Evolutionary conservation across 257 asterid species (phyloP), one percentile per base, ranked within the genome.

Genomic region (Petunia axillaris): DNA sequence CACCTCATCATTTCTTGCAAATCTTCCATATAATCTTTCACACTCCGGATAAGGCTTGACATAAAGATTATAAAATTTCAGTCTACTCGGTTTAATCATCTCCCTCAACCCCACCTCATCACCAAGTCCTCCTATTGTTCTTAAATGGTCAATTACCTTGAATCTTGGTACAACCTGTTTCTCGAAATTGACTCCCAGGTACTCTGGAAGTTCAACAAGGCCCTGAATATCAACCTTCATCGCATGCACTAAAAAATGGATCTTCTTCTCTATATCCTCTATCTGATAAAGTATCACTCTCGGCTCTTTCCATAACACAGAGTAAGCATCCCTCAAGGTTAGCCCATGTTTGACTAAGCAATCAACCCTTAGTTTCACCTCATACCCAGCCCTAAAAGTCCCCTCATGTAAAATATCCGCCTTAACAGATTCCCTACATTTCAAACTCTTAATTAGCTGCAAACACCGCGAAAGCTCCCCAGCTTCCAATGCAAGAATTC

Each of bases 41-140:
- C 97, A 91, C 81, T 93, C 96, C 6, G 98, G 98, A 84, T 95
- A 95, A 15, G 98, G 98, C 90, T 93, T 93, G 64, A 92, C 97
- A 76, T 91, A 95, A 84, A 90, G 78, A 81, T 95, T 95, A 82
- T 93, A 95, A 86, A 95, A 95, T 83, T 85, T 90, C 89, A 91
- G 76, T 83, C 98, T 84, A 82, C 97, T 95, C 16, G 91, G 85
- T 87, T 86, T 95, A 59, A 92, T 90, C 6, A 95, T 44, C 79
- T 77, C 88, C 75, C 91, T 84, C 90, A 95, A 83, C 2, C 91
- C 85, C 73, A 91, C 86, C 63, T 90, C 94, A 37, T 92, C 94
- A 65, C 96, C 96, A 76, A 95, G 85, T 64, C 92, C 93, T 41
- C 92, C 95, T 43, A 59, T 88, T 9, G 87, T 81, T 76, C 91